Percentiles rank a stretch among this genome's conserved stretches.
Evolutionary conservation across 108 stramenopile species (phyloP).

Genomic region (Schizochytrium sp.): DNA sequence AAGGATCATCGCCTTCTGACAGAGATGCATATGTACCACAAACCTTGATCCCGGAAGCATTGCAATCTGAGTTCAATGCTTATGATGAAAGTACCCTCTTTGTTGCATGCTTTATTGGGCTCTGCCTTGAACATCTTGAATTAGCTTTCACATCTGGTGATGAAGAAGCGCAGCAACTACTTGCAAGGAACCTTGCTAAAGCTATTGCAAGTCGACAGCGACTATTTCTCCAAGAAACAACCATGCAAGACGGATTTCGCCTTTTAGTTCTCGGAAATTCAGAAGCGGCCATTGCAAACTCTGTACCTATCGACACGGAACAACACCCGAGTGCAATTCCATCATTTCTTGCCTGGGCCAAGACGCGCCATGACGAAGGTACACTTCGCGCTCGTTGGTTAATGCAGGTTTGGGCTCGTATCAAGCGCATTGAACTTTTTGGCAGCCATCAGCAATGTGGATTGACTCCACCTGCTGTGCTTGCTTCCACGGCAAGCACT

Average conservation of each 20-base stretch:
- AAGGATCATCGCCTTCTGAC: background rate
- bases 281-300: background rate
- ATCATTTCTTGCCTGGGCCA: background rate
- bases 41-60: slow-evolving; percentile 6
- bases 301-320: background rate
- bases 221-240: background rate
- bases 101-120: background rate
- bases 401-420: background rate
- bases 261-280: background rate
- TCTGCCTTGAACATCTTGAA: background rate
- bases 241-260: background rate
- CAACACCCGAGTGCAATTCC: background rate
- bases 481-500: background rate
- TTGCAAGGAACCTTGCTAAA: slow-evolving; percentile 9
- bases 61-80: background rate
- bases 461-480: slow-evolving; percentile 2
- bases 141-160: background rate
- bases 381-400: background rate
- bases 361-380: background rate
- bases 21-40: background rate
- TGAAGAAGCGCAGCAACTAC: background rate
- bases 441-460: slow-evolving; percentile 56
- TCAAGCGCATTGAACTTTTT: slow-evolving; percentile 38
- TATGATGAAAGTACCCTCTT: slow-evolving; percentile 50
- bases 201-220: background rate